A percentile compares a stretch with the other conserved stretches of the same genome.
Conservation (phyloP, 2,329 filamentous ascomycete species). For the Bimuria novae-zelandiae region DNA sequence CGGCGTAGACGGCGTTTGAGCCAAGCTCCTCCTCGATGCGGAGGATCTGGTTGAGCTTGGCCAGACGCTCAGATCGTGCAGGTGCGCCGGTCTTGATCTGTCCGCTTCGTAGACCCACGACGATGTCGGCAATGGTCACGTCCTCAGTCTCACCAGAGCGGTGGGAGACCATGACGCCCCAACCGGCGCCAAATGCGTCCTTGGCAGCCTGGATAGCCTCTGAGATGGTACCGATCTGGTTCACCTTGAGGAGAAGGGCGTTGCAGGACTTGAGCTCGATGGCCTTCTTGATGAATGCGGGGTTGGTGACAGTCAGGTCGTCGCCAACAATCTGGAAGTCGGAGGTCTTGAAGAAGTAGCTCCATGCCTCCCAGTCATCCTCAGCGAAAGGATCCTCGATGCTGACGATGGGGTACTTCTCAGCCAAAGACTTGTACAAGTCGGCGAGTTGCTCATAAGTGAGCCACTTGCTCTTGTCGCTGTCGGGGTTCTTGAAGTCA, state of each 20-base stretch:
- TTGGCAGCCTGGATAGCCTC: constrained; percentile 99
- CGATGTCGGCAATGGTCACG: constrained; percentile 98
- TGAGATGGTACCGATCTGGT: constrained; percentile 98
- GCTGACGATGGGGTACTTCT: constrained; percentile 98
- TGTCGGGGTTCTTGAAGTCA: constrained; percentile 99
- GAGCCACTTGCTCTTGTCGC: constrained; percentile 95
- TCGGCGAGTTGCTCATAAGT: constrained; percentile 96
- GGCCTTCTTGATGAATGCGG: constrained; percentile 98
- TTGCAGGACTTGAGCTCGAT: constrained; percentile 99
- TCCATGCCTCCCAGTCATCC: constrained; percentile 99
- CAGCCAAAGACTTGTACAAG: constrained; percentile 82
- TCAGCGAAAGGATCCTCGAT: constrained; percentile 99
- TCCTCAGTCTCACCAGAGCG: constrained; percentile 99
- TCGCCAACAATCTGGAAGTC: constrained; percentile 99
- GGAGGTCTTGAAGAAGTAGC: constrained; percentile 99
- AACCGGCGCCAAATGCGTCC: constrained; percentile 90
- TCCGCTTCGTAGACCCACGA: constrained; percentile 92
- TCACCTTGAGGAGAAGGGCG: constrained; percentile 97
- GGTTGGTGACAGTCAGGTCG: constrained; percentile 99
- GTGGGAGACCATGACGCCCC: constrained; percentile 99
- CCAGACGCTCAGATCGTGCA: constrained; percentile 93
- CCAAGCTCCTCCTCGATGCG: constrained; percentile 91
- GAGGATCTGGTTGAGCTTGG: constrained; percentile 99
- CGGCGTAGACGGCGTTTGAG: constrained; percentile 82
- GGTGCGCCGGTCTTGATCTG: constrained; percentile 75